Base-by-base conservation (phyloP, 192 early-diverging fungal species). In the Rhizophagus clarus region DNA sequence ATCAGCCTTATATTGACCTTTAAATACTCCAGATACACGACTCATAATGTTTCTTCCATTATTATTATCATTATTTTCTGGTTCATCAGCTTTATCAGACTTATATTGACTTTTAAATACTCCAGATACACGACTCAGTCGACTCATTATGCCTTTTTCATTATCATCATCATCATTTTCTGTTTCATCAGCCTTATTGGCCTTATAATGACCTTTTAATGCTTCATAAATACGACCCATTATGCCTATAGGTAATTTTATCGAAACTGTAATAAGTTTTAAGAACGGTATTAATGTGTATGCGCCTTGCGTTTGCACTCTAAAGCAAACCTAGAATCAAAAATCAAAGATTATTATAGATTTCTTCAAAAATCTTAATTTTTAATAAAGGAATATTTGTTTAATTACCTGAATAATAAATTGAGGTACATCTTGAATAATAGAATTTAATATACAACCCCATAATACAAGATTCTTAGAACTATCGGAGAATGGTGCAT, bases 381-480 rank as follows among this genome's bases (percentile, higher is more conserved):
- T n/a, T n/a, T n/a, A n/a, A n/a, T 20, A 4, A 5, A 20, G 20
- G 51, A 3, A 51, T 17, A 4, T 56, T 56, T 3, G 14, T 42
- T 8, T 71, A 42, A 40, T 2, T 22, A 72, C 71, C 40, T 72
- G 71, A 45, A 72, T 72, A 42, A 72, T 20, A 42, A 72, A 72
- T 47, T 72, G 71, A 15, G 71, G 71, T 47, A 72, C 2, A 72
- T 42, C 71, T n/a, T 47, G n/a, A 0, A 45, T 42, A 42, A 72
- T 15, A 42, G 32, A 47, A 40, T 4, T 72, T 11, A 47, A 24
- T 8, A 32, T 10, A 11, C 32, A 5, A 24, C 71, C 71, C 15
- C 14, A 40, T 42, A 72, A 72, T 12, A 40, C 24, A 40, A 22
- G 9, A 6, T 6, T 40, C 3, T 45, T 32, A 24, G 40, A n/a